Percentiles rank a stretch among this genome's conserved stretches.
Conservation (phyloP, 2,329 filamentous ascomycete genomes). For the Pseudocercospora pini-densiflorae region DNA sequence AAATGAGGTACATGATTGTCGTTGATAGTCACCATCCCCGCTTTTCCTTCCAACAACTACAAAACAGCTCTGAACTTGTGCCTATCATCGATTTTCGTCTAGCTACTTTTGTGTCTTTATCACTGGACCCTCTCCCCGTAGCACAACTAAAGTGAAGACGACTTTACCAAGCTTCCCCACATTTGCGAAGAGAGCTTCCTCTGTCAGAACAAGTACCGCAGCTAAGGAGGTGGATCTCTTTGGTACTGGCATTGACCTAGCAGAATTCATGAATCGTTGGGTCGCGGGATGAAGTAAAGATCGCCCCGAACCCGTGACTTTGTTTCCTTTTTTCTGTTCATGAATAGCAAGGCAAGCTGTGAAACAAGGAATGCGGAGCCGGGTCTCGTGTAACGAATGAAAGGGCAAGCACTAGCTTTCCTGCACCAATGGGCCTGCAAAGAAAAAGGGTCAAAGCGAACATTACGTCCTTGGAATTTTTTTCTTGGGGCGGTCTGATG, state of each 20-base stretch:
- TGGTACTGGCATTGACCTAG: not conserved
- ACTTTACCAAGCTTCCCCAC: not conserved
- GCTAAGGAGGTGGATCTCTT: not conserved
- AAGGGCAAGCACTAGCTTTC: no score
- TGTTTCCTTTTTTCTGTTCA: not conserved
- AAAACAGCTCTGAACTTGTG: not conserved
- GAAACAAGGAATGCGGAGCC: not conserved
- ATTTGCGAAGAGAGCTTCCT: not conserved
- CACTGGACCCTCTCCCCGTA: not conserved
- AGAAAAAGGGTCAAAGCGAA: no score
- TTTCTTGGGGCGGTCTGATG: not conserved
- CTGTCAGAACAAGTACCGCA: not conserved
- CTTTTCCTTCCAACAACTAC: constrained; percentile 1
- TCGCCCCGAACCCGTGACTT: not conserved
- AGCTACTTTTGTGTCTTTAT: not conserved
- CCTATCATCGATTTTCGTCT: not conserved
- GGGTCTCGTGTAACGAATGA: not conserved
- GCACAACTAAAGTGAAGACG: no score
- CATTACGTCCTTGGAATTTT: not conserved
- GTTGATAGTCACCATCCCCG: not conserved
- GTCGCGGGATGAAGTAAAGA: not conserved
- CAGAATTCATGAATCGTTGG: not conserved
- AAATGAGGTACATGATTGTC: constrained; percentile 1
- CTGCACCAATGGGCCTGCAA: no score
- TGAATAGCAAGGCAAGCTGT: not conserved